Base-by-base conservation (phyloP, 169 alveolate species). In the Cyclospora cayetanensis region DNA sequence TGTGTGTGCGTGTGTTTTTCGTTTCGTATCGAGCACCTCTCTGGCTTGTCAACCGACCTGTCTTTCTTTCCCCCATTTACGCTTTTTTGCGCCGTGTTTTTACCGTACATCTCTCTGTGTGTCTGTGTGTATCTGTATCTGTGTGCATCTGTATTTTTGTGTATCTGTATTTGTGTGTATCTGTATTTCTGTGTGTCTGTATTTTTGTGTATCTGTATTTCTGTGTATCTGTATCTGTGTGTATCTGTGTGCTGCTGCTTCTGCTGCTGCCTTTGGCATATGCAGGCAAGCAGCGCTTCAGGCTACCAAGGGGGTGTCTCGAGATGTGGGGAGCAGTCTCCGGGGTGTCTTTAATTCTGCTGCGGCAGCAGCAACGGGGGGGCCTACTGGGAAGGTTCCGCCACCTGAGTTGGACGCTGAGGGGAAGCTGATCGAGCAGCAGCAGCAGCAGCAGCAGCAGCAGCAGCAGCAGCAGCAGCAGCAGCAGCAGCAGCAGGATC, bases 221-320 rank as follows among this genome's bases (percentile, higher is more conserved):
- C n/a, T n/a, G n/a, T n/a, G n/a, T n/a, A n/a, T n/a, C n/a, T n/a
- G n/a, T n/a, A n/a, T n/a, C n/a, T n/a, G n/a, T n/a, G n/a, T n/a
- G n/a, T 46, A 15, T 46, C 15, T 7, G 22, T 46, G 55, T 46
- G 7, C 70, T 55, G 70, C 70, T 55, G 70, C 70, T 55, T 20
- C 70, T 55, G 70, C 70, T 55, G 70, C 70, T 55, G 70, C 70
- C n/a, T 20, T 22, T 55, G 70, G n/a, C n/a, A n/a, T n/a, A n/a
- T 22, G 4, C 70, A 55, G 70, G 27, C 70, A 55, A 9, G 70
- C 70, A 15, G 70, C 70, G 31, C 70, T 55, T 20, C 70, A 55
- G 70, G 70, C 70, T 29, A 55, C 70, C 9, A 55, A 55, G 70
- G 70, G 70, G 7, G 70, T 55, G 34, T 55, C 70, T 15, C 11